phyloP scores from a whole-genome alignment of 192 early-diverging fungal genomes.

The Linnemannia hyalina region DNA sequence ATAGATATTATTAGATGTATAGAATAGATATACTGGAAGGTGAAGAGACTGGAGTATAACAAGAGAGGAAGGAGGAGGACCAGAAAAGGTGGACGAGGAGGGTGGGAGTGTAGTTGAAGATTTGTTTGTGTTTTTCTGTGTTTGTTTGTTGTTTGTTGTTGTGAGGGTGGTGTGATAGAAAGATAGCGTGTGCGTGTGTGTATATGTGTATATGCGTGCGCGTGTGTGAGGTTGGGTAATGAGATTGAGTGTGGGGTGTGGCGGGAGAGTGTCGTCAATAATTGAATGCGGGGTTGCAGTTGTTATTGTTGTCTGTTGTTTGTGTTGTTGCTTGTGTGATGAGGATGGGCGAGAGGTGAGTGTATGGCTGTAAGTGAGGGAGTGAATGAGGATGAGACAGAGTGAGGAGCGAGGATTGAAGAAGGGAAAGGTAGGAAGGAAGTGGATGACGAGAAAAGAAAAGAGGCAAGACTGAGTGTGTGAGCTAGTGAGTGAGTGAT shows the following conservation, averaged over 20 bases:
- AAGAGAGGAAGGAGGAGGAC: neutral
- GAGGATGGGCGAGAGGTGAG: neutral
- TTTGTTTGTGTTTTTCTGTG: neutral
- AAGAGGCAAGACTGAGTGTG: neutral
- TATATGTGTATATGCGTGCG: neutral
- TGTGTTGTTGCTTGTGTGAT: neutral
- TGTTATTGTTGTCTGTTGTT: neutral
- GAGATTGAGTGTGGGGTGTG: neutral
- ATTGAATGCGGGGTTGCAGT: constrained; percentile 3
- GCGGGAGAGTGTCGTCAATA: constrained; percentile 9
- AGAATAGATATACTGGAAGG: neutral
- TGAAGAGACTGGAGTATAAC: neutral
- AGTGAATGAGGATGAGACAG: neutral
- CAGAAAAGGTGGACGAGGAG: neutral
- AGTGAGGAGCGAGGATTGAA: neutral
- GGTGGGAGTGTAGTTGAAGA: neutral
- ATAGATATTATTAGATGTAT: neutral
- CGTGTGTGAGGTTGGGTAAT: neutral
- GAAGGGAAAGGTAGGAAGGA: neutral
- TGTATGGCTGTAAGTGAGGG: neutral
- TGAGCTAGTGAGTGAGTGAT: neutral
- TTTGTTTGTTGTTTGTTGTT: constrained; percentile 3
- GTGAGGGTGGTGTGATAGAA: neutral
- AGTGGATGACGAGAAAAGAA: neutral
- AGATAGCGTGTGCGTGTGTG: constrained; percentile 15